Percentiles rank a stretch among this genome's conserved stretches.
These are phyloP conservation scores for Suhomyces choctaworum DNA, from an alignment of 1,139 yeast genomes.

Conservation along the genomic window DNA sequence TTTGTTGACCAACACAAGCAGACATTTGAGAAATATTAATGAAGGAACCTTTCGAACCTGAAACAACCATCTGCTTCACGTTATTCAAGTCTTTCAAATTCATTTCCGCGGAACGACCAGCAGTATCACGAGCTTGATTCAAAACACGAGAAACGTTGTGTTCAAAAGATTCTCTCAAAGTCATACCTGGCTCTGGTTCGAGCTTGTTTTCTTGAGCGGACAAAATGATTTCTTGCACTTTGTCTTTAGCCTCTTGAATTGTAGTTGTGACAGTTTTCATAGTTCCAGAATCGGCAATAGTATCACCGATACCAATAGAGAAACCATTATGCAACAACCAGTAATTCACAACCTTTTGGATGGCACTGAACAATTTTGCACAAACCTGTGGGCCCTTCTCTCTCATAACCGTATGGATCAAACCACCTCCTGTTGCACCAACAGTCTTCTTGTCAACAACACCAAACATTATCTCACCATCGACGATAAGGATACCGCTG, in stretches of 20 bases:
- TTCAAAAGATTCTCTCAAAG: constrained; percentile 96
- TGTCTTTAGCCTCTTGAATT: constrained; percentile 86
- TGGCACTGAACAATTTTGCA: constrained; percentile 87
- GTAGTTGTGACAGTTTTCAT: constrained; percentile 93
- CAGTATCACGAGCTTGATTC: constrained; percentile 98
- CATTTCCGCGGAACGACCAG: constrained; percentile 98
- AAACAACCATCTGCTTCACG: constrained; percentile 98
- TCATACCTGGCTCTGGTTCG: constrained; percentile 99
- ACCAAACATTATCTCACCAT: constrained; percentile 95
- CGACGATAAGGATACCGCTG: constrained; percentile 86
- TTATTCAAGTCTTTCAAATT: constrained; percentile 91
- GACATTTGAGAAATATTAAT: constrained; percentile 99
- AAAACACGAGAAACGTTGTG: constrained; percentile 93
- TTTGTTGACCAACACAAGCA: constrained; percentile 99
- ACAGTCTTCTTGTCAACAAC: constrained; percentile 97
- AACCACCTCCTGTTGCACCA: constrained; percentile 98
- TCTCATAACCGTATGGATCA: constrained; percentile 94
- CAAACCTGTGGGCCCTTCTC: constrained; percentile 93
- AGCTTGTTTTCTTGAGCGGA: constrained; percentile 88
- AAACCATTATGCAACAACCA: constrained; percentile 97
- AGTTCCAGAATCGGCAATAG: constrained; percentile 96
- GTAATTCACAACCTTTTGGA: constrained; percentile 92
- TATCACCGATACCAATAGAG: constrained; percentile 99
- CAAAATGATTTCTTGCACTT: constrained; percentile 88
- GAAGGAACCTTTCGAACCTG: constrained; percentile 99